Conservation (phyloP, 108 stramenopile genomes). For the Phaeodactylum tricornutum region DNA sequence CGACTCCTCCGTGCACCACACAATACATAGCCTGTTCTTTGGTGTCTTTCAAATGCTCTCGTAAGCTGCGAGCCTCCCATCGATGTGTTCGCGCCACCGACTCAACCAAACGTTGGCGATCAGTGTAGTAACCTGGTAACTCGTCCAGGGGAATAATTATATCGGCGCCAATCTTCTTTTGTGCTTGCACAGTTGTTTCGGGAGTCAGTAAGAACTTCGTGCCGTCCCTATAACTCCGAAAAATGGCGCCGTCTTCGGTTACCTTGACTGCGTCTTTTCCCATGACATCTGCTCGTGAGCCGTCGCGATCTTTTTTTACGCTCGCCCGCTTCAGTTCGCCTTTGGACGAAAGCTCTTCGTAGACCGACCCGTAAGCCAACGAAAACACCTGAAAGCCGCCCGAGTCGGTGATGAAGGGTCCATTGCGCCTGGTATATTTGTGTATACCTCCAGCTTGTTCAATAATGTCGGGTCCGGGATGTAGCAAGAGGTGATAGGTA, state of each 20-base stretch:
- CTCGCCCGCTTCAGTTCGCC: slow-evolving; percentile 74
- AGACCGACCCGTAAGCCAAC: slow-evolving; percentile 73
- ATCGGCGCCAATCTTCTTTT: slow-evolving; percentile 87
- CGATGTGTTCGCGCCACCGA: slow-evolving; percentile 83
- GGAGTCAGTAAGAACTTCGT: slow-evolving; percentile 76
- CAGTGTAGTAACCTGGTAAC: slow-evolving; percentile 83
- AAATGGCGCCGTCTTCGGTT: slow-evolving; percentile 80
- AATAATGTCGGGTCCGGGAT: slow-evolving; percentile 83
- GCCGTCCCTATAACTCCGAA: slow-evolving; percentile 87
- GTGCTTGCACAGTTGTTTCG: slow-evolving; percentile 81
- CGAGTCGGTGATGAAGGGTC: slow-evolving; percentile 86
- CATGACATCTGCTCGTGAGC: slow-evolving; percentile 1
- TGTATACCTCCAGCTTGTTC: slow-evolving; percentile 86
- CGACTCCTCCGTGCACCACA: slow-evolving; percentile 89
- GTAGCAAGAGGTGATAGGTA: slow-evolving; percentile 88
- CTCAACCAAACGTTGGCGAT: slow-evolving; percentile 36
- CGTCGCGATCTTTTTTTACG: slow-evolving; percentile 3
- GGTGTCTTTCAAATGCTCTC: slow-evolving; percentile 70
- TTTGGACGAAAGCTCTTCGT: slow-evolving; percentile 63
- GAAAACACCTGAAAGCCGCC: slow-evolving; percentile 94
- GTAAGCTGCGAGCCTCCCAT: slow-evolving; percentile 87
- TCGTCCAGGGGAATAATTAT: slow-evolving; percentile 95
- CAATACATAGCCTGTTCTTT: slow-evolving; percentile 86
- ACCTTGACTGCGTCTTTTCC: slow-evolving; percentile 66
- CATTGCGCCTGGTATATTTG: slow-evolving; percentile 64